Percentiles rank a stretch among this genome's conserved stretches.
These are phyloP conservation scores for Trichoderma cornu-damae DNA, from an alignment of 2,329 filamentous ascomycete species.

Conservation along the genomic window DNA sequence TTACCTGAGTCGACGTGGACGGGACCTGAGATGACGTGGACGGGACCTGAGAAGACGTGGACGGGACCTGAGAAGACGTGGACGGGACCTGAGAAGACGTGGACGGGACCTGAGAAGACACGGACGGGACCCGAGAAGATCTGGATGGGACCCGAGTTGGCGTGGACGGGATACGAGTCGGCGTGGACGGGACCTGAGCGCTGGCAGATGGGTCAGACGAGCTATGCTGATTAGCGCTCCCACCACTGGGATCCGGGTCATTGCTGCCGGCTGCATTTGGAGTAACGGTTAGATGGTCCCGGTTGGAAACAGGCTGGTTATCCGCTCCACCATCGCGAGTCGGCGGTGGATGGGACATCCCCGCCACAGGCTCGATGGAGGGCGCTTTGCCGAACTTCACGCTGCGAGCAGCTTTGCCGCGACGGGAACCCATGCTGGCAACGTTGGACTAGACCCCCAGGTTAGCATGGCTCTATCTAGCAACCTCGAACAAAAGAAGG, in stretches of 20 bases:
- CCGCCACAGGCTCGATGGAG: background rate
- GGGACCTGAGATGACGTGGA: slow-evolving; percentile 3
- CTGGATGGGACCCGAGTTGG: background rate
- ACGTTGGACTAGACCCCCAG: background rate
- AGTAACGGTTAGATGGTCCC: too few relatives aligned
- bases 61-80: background rate
- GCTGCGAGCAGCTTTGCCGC: background rate
- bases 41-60: background rate
- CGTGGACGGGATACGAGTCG: too few relatives aligned
- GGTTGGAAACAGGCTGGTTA: background rate
- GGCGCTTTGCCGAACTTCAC: slow-evolving; percentile 6
- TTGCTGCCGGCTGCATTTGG: background rate
- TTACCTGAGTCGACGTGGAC: background rate
- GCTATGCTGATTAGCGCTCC: background rate
- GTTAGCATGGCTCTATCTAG: background rate
- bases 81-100: background rate
- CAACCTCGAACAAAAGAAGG: background rate
- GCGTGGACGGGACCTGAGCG: background rate
- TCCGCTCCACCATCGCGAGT: background rate
- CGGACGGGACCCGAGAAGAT: too few relatives aligned
- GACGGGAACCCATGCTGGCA: background rate
- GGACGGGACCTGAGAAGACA: too few relatives aligned
- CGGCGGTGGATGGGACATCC: background rate
- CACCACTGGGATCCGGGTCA: background rate
- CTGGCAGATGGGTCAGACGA: slow-evolving; percentile 13